Percentiles rank a stretch among this genome's conserved stretches.
phyloP scores from a whole-genome alignment of 805 yeast genomes.

The Crinitomyces ghanaensis region DNA sequence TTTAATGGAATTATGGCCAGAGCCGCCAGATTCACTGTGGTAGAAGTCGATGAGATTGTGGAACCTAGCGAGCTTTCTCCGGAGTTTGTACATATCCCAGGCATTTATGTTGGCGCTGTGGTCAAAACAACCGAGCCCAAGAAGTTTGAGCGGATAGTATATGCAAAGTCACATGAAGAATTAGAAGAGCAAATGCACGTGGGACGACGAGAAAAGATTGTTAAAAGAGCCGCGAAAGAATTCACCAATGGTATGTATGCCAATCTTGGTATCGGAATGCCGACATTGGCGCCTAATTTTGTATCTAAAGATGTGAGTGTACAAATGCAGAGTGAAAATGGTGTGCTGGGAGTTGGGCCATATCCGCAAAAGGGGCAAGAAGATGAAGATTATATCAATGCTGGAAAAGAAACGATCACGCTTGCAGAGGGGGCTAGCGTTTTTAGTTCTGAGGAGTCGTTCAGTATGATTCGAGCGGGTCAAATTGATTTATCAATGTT shows the following conservation, averaged over 20 bases:
- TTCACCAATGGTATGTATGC: slow-evolving; percentile 34
- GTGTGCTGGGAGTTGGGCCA: slow-evolving; percentile 40
- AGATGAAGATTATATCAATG: slow-evolving; percentile 38
- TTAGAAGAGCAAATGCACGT: slow-evolving; percentile 9
- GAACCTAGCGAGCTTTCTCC: slow-evolving; percentile 35
- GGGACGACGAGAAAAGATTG: slow-evolving; percentile 27
- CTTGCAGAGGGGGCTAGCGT: slow-evolving; percentile 35
- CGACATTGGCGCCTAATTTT: slow-evolving; percentile 36
- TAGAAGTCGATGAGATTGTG: slow-evolving; percentile 41
- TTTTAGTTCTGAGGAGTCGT: slow-evolving; percentile 41
- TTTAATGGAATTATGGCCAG: slow-evolving; percentile 37
- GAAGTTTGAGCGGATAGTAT: slow-evolving; percentile 29
- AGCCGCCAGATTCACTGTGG: slow-evolving; percentile 36
- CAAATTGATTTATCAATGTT: slow-evolving; percentile 33
- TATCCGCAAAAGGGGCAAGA: slow-evolving; percentile 33
- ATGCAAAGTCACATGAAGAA: slow-evolving; percentile 10
- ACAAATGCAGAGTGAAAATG: slow-evolving; percentile 38
- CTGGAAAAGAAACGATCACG: slow-evolving; percentile 43
- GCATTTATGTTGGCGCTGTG: slow-evolving; percentile 33
- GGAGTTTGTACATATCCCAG: slow-evolving; percentile 37
- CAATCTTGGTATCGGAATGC: slow-evolving; percentile 42
- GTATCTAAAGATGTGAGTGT: slow-evolving; percentile 29
- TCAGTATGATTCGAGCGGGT: slow-evolving; percentile 39
- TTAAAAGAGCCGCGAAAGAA: slow-evolving; percentile 36
- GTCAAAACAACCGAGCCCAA: slow-evolving; percentile 34